Conservation (phyloP, 2,329 filamentous ascomycete genomes). For the Diaporthe aspalathi region DNA sequence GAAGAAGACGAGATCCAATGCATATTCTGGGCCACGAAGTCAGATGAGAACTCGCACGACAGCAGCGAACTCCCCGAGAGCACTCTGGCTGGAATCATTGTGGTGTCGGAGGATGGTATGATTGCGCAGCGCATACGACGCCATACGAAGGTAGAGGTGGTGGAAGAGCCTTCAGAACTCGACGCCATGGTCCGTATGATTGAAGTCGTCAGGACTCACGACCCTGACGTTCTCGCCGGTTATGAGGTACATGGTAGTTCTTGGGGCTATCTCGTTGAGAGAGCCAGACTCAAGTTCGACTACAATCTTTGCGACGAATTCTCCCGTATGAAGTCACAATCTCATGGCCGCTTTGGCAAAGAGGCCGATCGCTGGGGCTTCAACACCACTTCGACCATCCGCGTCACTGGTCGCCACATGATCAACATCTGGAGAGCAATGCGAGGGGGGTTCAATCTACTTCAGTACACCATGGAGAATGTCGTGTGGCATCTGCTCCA, state of each 20-base stretch:
- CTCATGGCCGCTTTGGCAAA: slow-evolving; percentile 85
- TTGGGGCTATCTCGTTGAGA: slow-evolving; percentile 96
- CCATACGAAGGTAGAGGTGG: slow-evolving; percentile 71
- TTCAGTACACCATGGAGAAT: slow-evolving; percentile 97
- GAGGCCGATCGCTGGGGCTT: slow-evolving; percentile 93
- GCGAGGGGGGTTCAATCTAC: slow-evolving; percentile 88
- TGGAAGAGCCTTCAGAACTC: slow-evolving; percentile 82
- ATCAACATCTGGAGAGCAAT: slow-evolving; percentile 98
- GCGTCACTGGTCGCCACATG: slow-evolving; percentile 93
- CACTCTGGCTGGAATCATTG: slow-evolving; percentile 76
- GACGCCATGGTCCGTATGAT: slow-evolving; percentile 88
- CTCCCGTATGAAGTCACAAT: slow-evolving; percentile 86
- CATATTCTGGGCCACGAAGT: slow-evolving; percentile 90
- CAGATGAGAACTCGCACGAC: slow-evolving; percentile 71
- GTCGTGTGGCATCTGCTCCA: slow-evolving; percentile 92
- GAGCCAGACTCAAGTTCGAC: slow-evolving; percentile 86
- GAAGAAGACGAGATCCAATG: slow-evolving; percentile 89
- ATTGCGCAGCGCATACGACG: slow-evolving; percentile 71
- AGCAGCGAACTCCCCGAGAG: slow-evolving; percentile 59
- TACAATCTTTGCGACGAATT: slow-evolving; percentile 92
- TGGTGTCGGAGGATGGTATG: slow-evolving; percentile 72
- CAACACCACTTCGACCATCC: slow-evolving; percentile 90
- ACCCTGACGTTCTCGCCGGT: slow-evolving; percentile 93
- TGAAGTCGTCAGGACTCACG: slow-evolving; percentile 83
- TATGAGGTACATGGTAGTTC: slow-evolving; percentile 94